phyloP scores from a whole-genome alignment of 2,329 filamentous ascomycete species.

The Aspergillus novofumigatus region DNA sequence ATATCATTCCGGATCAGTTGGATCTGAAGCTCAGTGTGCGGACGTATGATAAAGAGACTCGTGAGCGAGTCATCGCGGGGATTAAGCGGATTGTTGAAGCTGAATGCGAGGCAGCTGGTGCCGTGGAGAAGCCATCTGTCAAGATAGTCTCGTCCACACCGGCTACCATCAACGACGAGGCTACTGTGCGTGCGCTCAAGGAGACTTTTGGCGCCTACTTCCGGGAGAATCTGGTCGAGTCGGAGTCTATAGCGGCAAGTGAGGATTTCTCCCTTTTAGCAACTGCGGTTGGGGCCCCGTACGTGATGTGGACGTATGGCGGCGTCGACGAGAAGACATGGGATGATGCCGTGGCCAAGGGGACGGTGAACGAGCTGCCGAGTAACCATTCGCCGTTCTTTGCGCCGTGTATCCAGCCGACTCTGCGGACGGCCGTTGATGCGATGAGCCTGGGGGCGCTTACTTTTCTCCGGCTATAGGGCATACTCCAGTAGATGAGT shows the following conservation, averaged over 20 bases:
- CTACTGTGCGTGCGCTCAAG: conserved; percentile 41
- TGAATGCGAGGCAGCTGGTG: conserved; percentile 50
- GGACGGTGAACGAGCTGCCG: conserved; percentile 47
- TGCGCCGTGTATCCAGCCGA: conserved; percentile 54
- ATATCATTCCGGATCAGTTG: conserved; percentile 44
- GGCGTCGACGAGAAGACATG: conserved; percentile 47
- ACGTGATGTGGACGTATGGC: conserved; percentile 55
- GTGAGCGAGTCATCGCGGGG: conserved; percentile 32
- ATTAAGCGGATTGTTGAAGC: conserved; percentile 47
- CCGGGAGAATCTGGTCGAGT: conserved; percentile 32
- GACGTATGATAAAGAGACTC: conserved; percentile 27
- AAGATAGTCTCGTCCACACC: conserved; percentile 43
- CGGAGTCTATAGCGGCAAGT: conserved; percentile 43
- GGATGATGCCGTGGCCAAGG: conserved; percentile 47
- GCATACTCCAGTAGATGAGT: not conserved
- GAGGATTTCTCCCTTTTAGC: conserved; percentile 58
- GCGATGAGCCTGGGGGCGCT: conserved; percentile 49
- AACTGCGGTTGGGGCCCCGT: conserved; percentile 46
- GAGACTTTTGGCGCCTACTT: conserved; percentile 47
- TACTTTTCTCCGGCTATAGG: conserved; percentile 26
- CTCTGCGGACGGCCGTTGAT: conserved; percentile 49
- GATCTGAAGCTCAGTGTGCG: conserved; percentile 42
- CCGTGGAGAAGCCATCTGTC: conserved; percentile 42
- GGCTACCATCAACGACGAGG: conserved; percentile 50
- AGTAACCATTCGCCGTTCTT: conserved; percentile 58